Conservation (phyloP, 2,329 filamentous ascomycete genomes). For the Harringtonia aguacate region DNA sequence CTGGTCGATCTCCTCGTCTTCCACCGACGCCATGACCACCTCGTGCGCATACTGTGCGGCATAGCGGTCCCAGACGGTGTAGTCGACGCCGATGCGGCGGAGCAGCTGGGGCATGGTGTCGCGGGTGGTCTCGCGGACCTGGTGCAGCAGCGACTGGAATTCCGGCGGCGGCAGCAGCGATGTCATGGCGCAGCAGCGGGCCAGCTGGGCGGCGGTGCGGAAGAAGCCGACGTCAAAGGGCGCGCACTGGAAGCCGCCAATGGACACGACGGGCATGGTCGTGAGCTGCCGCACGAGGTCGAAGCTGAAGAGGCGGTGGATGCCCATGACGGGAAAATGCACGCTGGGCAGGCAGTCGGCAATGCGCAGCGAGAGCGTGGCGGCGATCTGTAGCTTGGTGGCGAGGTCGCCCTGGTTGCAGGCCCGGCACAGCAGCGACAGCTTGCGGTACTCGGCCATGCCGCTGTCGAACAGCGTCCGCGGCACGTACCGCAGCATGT, state of each 20-base stretch:
- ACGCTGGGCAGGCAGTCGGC: background rate
- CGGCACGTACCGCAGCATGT: background rate
- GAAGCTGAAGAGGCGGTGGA: background rate
- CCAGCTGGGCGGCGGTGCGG: background rate
- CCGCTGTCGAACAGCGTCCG: background rate
- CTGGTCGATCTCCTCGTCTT: too few relatives aligned
- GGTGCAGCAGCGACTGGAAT: background rate
- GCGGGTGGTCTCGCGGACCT: background rate
- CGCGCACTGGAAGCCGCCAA: background rate
- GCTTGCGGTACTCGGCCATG: conserved; percentile 2
- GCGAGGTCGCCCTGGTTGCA: background rate
- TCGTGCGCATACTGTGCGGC: too few relatives aligned
- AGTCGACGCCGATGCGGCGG: too few relatives aligned
- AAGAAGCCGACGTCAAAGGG: background rate
- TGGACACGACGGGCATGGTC: background rate
- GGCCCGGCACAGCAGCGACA: background rate
- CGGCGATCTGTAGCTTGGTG: too few relatives aligned
- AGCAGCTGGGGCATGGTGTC: too few relatives aligned
- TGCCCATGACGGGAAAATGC: background rate
- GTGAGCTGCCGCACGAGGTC: background rate
- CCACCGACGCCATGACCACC: too few relatives aligned
- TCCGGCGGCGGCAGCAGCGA: background rate
- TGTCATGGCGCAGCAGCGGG: background rate
- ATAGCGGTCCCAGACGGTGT: too few relatives aligned
- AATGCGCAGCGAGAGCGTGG: background rate